phyloP scores from a whole-genome alignment of 495 filamentous ascomycete species.

The Tricharina praecox region DNA sequence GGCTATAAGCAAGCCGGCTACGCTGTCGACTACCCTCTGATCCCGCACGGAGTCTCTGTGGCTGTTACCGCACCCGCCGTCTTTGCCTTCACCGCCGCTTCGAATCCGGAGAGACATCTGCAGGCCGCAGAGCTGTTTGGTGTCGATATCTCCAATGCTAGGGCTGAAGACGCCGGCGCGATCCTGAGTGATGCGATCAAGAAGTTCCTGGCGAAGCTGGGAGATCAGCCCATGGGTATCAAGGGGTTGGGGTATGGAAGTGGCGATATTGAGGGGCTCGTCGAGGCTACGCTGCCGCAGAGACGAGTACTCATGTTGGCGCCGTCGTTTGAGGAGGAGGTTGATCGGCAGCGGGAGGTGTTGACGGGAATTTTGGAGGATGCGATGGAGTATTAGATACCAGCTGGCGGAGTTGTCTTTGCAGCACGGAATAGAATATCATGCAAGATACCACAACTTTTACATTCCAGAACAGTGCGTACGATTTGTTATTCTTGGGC shows the following conservation, averaged over 20 bases:
- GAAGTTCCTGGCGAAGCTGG: constrained; percentile 61
- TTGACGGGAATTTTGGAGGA: constrained; percentile 47
- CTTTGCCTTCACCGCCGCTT: constrained; percentile 78
- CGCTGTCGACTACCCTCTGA: constrained; percentile 52
- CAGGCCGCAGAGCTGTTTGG: constrained; percentile 81
- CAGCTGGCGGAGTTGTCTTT: no score
- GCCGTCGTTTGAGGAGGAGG: constrained; percentile 53
- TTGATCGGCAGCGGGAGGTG: constrained; percentile 48
- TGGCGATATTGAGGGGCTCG: constrained; percentile 58
- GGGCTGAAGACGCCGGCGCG: constrained; percentile 70
- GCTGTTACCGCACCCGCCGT: constrained; percentile 89
- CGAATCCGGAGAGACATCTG: constrained; percentile 80
- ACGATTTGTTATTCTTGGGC: no score
- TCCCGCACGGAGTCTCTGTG: constrained; percentile 83
- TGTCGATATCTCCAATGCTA: constrained; percentile 70
- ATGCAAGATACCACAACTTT: no score
- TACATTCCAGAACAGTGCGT: no score
- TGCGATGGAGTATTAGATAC: constrained; percentile 46
- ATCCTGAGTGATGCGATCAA: constrained; percentile 66
- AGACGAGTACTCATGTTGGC: constrained; percentile 79
- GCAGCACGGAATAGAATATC: no score
- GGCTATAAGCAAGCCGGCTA: constrained; percentile 80
- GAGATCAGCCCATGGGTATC: constrained; percentile 77
- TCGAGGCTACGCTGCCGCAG: constrained; percentile 91
- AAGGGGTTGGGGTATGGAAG: constrained; percentile 63